Evolutionary conservation across 352 stramenopile genomes (phyloP).

Genomic region (Blastocystis sp.): DNA sequence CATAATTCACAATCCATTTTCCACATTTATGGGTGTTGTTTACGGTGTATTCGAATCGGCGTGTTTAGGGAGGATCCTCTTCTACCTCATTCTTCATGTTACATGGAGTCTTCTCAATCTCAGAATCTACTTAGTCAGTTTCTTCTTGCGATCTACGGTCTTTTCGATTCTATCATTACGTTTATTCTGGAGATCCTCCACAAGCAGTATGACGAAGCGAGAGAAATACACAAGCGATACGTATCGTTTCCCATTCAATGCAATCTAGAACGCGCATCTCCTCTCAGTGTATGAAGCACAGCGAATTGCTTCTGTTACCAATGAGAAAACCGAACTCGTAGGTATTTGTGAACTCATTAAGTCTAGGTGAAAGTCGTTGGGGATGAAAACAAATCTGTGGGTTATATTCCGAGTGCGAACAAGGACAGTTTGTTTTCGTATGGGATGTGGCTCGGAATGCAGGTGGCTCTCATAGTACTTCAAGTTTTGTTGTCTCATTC

Average conservation of each 20-base stretch:
- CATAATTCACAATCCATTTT: no score
- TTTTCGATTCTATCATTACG: no score
- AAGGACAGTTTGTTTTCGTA: background rate
- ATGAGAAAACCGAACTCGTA: background rate
- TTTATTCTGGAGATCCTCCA: background rate
- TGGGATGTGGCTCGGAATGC: conserved; percentile 4
- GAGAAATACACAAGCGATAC: background rate
- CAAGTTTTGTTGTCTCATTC: background rate
- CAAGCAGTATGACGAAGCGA: background rate
- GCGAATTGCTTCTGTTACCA: background rate
- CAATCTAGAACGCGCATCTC: background rate
- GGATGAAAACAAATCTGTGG: background rate
- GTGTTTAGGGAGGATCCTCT: no score
- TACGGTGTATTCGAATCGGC: no score
- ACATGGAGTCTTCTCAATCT: no score
- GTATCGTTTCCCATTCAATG: no score
- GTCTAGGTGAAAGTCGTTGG: no score
- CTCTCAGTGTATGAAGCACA: background rate
- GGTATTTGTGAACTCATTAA: no score
- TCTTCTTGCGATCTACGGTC: no score
- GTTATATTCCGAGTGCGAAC: background rate
- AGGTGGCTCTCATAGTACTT: background rate
- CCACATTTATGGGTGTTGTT: no score
- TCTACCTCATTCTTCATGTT: no score
- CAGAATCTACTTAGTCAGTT: no score